Conservation (phyloP, 768 basidiomycete genomes). For the Mycena filopes region DNA sequence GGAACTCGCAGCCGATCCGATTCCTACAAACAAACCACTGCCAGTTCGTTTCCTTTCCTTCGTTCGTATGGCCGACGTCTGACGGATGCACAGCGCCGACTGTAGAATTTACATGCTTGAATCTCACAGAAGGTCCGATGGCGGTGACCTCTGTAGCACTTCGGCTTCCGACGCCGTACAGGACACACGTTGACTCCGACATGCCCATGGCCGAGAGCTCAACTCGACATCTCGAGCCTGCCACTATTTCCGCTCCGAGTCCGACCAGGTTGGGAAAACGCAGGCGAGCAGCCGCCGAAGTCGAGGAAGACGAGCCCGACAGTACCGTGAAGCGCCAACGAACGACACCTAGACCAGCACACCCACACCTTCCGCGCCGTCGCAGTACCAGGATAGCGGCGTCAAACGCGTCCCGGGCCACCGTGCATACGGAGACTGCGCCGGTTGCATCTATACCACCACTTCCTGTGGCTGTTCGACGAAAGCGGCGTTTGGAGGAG, state of each 20-base stretch:
- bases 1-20: background rate
- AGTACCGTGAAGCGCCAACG: conserved; percentile 16
- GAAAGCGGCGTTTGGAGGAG: conserved; percentile 3
- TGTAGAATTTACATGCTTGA: conserved; percentile 12
- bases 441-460: background rate
- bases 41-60: background rate
- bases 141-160: background rate
- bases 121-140: background rate
- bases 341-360: background rate
- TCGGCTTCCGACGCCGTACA: background rate
- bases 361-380: background rate
- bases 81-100: conserved; percentile 13
- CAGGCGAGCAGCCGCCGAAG: background rate
- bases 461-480: background rate
- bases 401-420: background rate
- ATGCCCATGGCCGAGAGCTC: no score
- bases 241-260: background rate
- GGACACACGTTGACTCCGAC: background rate
- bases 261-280: background rate
- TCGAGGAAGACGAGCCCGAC: background rate
- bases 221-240: no score
- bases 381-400: background rate
- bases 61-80: background rate
- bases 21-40: background rate
- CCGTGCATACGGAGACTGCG: background rate